phyloP scores from a whole-genome alignment of 805 yeast species.

The Kuraishia molischiana region DNA sequence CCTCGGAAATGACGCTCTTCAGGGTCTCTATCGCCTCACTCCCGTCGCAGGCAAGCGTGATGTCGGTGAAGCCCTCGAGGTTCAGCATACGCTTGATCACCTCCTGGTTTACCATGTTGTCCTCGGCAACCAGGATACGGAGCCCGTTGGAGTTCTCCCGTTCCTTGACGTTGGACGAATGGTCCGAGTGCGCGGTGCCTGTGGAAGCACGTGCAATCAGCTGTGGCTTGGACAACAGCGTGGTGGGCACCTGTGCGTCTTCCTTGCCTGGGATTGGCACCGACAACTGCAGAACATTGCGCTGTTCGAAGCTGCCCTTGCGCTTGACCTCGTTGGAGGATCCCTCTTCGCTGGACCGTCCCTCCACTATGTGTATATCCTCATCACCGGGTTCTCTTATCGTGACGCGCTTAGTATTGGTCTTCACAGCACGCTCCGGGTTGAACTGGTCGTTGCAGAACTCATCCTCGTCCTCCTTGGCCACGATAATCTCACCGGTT shows the following conservation, averaged over 20 bases:
- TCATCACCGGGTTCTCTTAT: background rate
- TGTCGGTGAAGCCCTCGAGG: conserved; percentile 66
- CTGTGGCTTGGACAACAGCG: conserved; percentile 30
- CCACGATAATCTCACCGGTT: conserved; percentile 39
- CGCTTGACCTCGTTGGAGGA: background rate
- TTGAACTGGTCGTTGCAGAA: conserved; percentile 2
- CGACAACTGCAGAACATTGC: background rate
- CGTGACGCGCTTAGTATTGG: conserved; percentile 1
- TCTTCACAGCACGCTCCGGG: background rate
- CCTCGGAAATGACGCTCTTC: conserved; percentile 30
- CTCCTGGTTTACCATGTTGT: conserved; percentile 88
- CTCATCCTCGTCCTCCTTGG: conserved; percentile 38
- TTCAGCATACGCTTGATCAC: conserved; percentile 83
- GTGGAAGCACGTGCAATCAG: conserved; percentile 37
- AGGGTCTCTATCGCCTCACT: conserved; percentile 74
- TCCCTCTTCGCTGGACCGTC: background rate
- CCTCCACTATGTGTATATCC: background rate
- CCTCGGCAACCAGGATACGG: conserved; percentile 82
- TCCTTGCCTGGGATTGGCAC: background rate
- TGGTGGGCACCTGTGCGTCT: conserved; percentile 1
- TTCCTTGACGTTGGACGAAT: background rate
- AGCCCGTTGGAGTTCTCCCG: conserved; percentile 7
- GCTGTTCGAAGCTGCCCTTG: background rate
- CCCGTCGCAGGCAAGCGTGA: conserved; percentile 84
- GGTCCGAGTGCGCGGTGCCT: conserved; percentile 37